Evolutionary conservation across 352 stramenopile species (phyloP).

Genomic region (Globisporangium rhizosaccharum): DNA sequence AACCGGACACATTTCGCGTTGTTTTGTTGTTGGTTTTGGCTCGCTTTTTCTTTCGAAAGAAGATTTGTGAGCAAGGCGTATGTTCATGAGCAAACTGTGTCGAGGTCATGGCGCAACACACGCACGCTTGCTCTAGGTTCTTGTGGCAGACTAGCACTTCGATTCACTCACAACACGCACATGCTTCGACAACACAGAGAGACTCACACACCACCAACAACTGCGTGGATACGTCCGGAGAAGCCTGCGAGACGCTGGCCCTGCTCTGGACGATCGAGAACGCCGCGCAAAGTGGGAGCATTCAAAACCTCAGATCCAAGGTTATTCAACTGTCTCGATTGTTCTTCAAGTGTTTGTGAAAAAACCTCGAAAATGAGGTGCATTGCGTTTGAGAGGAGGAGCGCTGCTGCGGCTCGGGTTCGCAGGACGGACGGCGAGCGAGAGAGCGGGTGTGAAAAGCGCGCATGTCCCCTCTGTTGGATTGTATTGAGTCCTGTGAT

Average conservation of each 20-base stretch:
- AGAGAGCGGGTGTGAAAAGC: constrained; percentile 6
- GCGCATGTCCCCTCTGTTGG: too few relatives aligned
- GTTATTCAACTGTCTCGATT: neutral
- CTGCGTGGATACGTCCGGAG: constrained; percentile 12
- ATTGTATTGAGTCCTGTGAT: neutral
- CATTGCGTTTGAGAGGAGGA: neutral
- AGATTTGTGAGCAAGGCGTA: neutral
- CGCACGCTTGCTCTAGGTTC: neutral
- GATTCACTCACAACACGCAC: too few relatives aligned
- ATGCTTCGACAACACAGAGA: too few relatives aligned
- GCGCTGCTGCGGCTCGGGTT: neutral
- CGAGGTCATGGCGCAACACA: neutral
- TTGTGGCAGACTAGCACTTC: too few relatives aligned
- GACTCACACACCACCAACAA: too few relatives aligned
- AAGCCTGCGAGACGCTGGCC: neutral
- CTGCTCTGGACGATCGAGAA: constrained; percentile 4
- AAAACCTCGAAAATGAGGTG: neutral
- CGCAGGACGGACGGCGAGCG: constrained; percentile 3
- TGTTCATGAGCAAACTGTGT: neutral
- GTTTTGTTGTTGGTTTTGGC: neutral
- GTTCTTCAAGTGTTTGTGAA: neutral
- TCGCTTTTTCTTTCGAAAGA: constrained; percentile 1
- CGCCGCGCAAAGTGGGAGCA: constrained; percentile 1
- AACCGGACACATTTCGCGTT: neutral
- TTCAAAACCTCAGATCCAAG: constrained; percentile 3